A percentile compares a stretch with the other conserved stretches of the same genome.
Conservation (phyloP, 2,329 filamentous ascomycete species). For the Cercospora beticola region DNA sequence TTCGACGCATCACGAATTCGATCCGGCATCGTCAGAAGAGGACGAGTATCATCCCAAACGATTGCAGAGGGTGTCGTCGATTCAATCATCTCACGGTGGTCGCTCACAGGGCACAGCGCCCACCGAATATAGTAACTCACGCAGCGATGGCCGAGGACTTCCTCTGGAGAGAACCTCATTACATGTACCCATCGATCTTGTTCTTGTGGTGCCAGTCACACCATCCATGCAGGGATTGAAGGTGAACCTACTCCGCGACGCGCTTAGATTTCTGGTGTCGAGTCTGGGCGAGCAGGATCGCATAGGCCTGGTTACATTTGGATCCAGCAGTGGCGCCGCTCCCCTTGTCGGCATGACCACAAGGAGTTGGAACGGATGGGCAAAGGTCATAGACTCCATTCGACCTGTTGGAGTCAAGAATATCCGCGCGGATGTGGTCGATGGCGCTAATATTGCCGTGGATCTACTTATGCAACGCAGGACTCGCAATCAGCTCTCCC, state of each 20-base stretch:
- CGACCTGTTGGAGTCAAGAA: constrained; percentile 95
- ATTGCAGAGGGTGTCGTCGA: constrained; percentile 72
- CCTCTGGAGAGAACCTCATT: constrained; percentile 54
- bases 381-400: constrained; percentile 80
- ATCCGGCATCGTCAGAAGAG: constrained; percentile 60
- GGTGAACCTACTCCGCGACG: constrained; percentile 89
- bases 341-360: constrained; percentile 98
- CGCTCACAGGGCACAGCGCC: constrained; percentile 84
- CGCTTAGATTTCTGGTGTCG: constrained; percentile 85
- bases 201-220: constrained; percentile 94
- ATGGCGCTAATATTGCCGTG: constrained; percentile 97
- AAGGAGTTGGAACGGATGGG: constrained; percentile 91
- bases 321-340: constrained; percentile 87
- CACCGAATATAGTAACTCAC: constrained; percentile 83
- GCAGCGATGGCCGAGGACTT: constrained; percentile 46
- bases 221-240: constrained; percentile 99
- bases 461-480: constrained; percentile 97
- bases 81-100: constrained; percentile 76
- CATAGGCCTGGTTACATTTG: constrained; percentile 96
- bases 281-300: constrained; percentile 89
- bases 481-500: constrained; percentile 90
- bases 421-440: constrained; percentile 91
- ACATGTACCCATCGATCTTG: constrained; percentile 91
- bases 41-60: constrained; percentile 46
- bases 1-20: constrained; percentile 69